A percentile compares a stretch with the other conserved stretches of the same genome.
Evolutionary conservation across 1,284 basidiomycete genomes (phyloP).

Genomic region (Malassezia vespertilionis): DNA sequence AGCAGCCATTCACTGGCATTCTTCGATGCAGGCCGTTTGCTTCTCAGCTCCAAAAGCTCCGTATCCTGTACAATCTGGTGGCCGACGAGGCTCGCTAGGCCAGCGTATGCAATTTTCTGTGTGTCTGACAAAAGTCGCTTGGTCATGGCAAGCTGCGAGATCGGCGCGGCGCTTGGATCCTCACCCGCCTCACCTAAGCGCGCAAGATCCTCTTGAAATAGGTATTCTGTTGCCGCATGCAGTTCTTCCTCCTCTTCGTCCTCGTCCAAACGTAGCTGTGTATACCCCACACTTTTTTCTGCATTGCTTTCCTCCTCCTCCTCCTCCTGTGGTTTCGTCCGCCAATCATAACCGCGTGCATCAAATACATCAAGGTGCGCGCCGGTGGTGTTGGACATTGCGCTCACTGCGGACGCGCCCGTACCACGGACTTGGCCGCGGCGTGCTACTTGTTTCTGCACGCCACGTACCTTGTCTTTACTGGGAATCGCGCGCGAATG

Average conservation of each 20-base stretch:
- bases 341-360: conserved; percentile 43
- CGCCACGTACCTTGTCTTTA: no score
- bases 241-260: conserved; percentile 43
- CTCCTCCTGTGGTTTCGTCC: conserved; percentile 29
- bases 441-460: no score
- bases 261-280: conserved; percentile 43
- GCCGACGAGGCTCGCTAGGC: conserved; percentile 38
- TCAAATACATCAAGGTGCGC: conserved; percentile 41
- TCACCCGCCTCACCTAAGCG: conserved; percentile 27
- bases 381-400: conserved; percentile 31
- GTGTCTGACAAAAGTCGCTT: conserved; percentile 42
- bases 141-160: conserved; percentile 45
- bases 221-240: conserved; percentile 41
- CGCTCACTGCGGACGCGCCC: no score
- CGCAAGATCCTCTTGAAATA: conserved; percentile 33
- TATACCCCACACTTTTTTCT: conserved; percentile 36
- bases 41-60: conserved; percentile 1
- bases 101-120: conserved; percentile 46
- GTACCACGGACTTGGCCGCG: no score
- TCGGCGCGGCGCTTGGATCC: conserved; percentile 31
- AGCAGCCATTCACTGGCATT: conserved; percentile 38
- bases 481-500: no score
- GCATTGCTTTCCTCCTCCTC: conserved; percentile 12
- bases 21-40: conserved; percentile 18
- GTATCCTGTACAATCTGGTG: conserved; percentile 34